Conservation (phyloP, 768 basidiomycete genomes). For the Kockovaella imperatae region DNA sequence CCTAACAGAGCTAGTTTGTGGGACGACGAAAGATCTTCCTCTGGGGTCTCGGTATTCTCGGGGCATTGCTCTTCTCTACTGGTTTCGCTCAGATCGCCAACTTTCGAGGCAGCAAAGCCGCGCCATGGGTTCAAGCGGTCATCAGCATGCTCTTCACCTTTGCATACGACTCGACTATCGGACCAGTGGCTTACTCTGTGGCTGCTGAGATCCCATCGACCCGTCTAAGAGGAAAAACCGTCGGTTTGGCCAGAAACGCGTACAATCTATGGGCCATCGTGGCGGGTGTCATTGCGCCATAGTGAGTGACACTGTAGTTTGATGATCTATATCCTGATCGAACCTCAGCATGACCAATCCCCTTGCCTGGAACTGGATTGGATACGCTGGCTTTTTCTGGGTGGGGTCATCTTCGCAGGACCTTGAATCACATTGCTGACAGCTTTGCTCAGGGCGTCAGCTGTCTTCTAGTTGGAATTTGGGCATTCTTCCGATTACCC, state of each 20-base stretch:
- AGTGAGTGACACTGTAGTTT: too few species aligned
- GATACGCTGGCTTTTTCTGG: constrained; percentile 20
- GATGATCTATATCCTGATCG: too few species aligned
- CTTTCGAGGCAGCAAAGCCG: constrained; percentile 8
- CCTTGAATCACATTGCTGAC: neutral
- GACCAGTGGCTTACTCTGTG: constrained; percentile 4
- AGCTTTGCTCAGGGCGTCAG: neutral
- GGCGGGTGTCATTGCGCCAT: constrained; percentile 8
- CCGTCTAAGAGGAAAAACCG: constrained; percentile 18
- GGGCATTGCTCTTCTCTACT: too few species aligned
- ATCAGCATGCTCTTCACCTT: constrained; percentile 4
- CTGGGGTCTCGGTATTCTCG: too few species aligned
- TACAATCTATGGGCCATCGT: constrained; percentile 5
- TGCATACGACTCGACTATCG: constrained; percentile 1
- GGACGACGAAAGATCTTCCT: neutral
- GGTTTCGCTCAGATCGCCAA: constrained; percentile 3
- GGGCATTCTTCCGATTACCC: constrained; percentile 21
- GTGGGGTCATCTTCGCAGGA: too few species aligned
- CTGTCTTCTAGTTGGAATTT: neutral
- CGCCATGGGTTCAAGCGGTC: neutral
- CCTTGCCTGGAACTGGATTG: constrained; percentile 19
- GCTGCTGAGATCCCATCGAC: constrained; percentile 22
- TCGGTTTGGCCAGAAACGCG: constrained; percentile 16
- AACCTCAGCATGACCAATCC: constrained; percentile 15
- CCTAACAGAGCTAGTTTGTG: too few species aligned